Conservation (phyloP, 2,329 filamentous ascomycete genomes). For the Curvularia verruculosa region DNA sequence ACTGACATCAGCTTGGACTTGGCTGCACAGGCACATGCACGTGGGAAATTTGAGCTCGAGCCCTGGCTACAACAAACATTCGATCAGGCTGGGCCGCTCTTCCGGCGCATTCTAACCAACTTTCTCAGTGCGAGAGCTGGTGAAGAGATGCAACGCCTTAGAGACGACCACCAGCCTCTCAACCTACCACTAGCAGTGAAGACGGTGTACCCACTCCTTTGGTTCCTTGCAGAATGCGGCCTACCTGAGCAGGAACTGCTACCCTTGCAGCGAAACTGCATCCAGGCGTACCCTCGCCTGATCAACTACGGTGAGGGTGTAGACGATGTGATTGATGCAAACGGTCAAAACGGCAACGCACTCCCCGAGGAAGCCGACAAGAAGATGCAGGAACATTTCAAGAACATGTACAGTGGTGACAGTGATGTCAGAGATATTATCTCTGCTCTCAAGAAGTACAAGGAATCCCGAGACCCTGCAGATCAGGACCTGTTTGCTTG, state of each 20-base stretch:
- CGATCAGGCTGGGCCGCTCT: slow-evolving; percentile 66
- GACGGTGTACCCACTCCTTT: slow-evolving; percentile 80
- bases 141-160: slow-evolving; percentile 76
- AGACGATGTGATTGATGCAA: slow-evolving; percentile 87
- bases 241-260: slow-evolving; percentile 73
- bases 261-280: slow-evolving; percentile 81
- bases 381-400: slow-evolving; percentile 97
- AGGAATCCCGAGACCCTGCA: slow-evolving; percentile 79
- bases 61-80: slow-evolving; percentile 78
- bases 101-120: slow-evolving; percentile 74
- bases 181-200: slow-evolving; percentile 82
- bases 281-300: slow-evolving; percentile 88
- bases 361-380: slow-evolving; percentile 79
- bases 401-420: slow-evolving; percentile 95
- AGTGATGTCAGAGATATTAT: slow-evolving; percentile 86
- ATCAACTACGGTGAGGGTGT: slow-evolving; percentile 96
- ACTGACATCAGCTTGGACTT: slow-evolving; percentile 89
- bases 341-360: slow-evolving; percentile 79
- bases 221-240: slow-evolving; percentile 68
- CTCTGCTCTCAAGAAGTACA: slow-evolving; percentile 82
- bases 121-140: slow-evolving; percentile 86
- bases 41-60: slow-evolving; percentile 77
- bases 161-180: slow-evolving; percentile 68
- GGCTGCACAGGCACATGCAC: slow-evolving; percentile 81
- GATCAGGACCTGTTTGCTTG: slow-evolving; percentile 97